Evolutionary conservation across 768 basidiomycete species (phyloP).

Genomic region (Xerocomellus intermedius): DNA sequence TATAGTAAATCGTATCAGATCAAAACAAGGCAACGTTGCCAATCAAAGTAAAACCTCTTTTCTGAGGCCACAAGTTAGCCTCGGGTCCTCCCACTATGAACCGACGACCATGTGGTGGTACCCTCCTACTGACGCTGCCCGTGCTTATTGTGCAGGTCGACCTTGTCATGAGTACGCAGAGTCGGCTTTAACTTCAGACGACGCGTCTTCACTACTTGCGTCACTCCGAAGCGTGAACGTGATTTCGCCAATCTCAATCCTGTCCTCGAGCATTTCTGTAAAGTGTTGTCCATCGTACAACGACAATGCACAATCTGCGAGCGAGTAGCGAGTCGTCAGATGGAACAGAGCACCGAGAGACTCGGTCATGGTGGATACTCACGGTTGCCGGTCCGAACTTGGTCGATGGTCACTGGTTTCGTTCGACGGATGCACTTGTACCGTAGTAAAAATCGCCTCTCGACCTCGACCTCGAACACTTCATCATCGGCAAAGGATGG

Average conservation of each 20-base stretch:
- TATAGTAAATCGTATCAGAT: background rate
- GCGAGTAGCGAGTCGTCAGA: background rate
- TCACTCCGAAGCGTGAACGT: slow-evolving; percentile 16
- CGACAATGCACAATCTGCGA: slow-evolving; percentile 23
- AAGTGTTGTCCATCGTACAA: slow-evolving; percentile 15
- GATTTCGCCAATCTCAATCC: slow-evolving; percentile 23
- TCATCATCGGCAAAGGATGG: slow-evolving; percentile 17
- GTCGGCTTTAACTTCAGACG: background rate
- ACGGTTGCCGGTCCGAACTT: slow-evolving; percentile 23
- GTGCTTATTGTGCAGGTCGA: background rate
- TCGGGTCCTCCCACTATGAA: background rate
- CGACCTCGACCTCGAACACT: slow-evolving; percentile 19
- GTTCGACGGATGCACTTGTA: slow-evolving; percentile 30
- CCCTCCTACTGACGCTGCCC: background rate
- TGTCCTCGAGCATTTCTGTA: slow-evolving; percentile 15
- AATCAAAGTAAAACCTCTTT: background rate
- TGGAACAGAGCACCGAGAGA: background rate
- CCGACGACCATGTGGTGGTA: background rate
- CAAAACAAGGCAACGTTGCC: background rate
- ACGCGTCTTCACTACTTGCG: background rate
- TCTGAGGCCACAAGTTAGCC: background rate
- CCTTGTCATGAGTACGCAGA: background rate
- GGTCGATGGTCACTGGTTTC: slow-evolving; percentile 16
- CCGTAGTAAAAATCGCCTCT: slow-evolving; percentile 18
- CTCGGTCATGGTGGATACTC: background rate